Evolutionary conservation across 1,284 basidiomycete species (phyloP).

Genomic region (Ganoderma resinaceum): DNA sequence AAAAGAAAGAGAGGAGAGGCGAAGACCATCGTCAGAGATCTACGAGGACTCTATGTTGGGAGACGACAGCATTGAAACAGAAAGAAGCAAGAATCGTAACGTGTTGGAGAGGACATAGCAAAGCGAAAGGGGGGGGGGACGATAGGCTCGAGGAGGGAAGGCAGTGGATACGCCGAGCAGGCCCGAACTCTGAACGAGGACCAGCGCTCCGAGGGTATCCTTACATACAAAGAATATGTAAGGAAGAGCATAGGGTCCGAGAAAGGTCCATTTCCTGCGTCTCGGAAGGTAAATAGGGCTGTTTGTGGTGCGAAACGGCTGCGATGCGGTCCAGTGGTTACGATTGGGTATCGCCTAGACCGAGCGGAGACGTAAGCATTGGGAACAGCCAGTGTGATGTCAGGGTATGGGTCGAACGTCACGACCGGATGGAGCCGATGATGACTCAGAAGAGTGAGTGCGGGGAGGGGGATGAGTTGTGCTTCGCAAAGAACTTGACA

Average conservation of each 20-base stretch:
- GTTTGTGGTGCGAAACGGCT: conserved; percentile 1
- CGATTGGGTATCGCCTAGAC: not conserved
- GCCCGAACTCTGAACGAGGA: conserved; percentile 5
- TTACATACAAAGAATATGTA: conserved; percentile 16
- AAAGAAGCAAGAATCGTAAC: not conserved
- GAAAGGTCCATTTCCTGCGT: conserved; percentile 17
- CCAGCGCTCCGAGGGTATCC: conserved; percentile 18
- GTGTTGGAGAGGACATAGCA: not conserved
- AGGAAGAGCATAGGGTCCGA: conserved; percentile 14
- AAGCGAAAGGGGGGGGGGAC: not conserved
- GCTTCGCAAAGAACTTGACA: not conserved
- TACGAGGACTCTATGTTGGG: not conserved
- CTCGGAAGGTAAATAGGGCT: conserved; percentile 14
- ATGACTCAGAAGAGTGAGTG: too few relatives aligned
- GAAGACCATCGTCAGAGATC: conserved; percentile 3
- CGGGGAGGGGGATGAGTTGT: not conserved
- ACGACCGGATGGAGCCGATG: not conserved
- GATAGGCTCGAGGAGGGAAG: not conserved
- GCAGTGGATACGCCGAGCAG: conserved; percentile 16
- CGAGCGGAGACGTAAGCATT: not conserved
- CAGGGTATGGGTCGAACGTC: not conserved
- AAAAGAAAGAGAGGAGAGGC: not conserved
- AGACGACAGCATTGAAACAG: not conserved
- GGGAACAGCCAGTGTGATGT: not conserved
- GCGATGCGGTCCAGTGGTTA: not conserved